Evolutionary conservation across 306 rosid genomes (phyloP).

Genomic region (Mucuna pruriens): DNA sequence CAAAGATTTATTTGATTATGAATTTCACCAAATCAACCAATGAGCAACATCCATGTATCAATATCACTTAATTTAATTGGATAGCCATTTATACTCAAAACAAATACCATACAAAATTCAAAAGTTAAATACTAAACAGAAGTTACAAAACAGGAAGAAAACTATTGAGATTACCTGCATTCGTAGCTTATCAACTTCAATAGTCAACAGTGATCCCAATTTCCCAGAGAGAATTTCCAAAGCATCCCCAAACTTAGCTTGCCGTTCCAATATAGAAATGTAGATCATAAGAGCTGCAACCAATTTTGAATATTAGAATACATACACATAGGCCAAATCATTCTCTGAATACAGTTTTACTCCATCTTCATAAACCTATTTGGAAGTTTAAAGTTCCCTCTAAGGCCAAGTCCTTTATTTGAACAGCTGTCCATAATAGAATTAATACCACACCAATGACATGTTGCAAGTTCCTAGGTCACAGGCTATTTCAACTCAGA

Average conservation of each 20-base stretch:
- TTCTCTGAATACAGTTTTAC: too few species aligned
- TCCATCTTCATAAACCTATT: conserved; percentile 1
- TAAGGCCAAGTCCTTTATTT: neutral
- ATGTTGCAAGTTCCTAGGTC: neutral
- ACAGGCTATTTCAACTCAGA: neutral
- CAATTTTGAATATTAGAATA: conserved; percentile 37
- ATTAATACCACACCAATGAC: neutral
- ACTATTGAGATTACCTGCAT: conserved; percentile 75
- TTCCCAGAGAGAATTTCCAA: conserved; percentile 91
- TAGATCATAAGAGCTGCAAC: conserved; percentile 85
- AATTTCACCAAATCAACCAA: conserved; percentile 25
- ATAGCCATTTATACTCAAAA: conserved; percentile 18
- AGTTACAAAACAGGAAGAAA: conserved; percentile 35
- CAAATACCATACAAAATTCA: conserved; percentile 7
- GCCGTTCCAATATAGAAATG: conserved; percentile 90
- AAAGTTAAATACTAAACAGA: conserved; percentile 21
- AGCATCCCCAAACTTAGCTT: conserved; percentile 94
- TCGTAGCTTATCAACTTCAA: conserved; percentile 91
- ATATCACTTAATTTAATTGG: neutral
- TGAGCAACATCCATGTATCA: conserved; percentile 14
- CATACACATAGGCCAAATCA: neutral
- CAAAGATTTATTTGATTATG: neutral
- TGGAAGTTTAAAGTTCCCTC: neutral
- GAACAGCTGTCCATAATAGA: neutral
- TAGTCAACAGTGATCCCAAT: conserved; percentile 76